These are phyloP conservation scores for Smittium culicis DNA, from an alignment of 371 early-diverging fungal genomes.

Conservation along the genomic window DNA sequence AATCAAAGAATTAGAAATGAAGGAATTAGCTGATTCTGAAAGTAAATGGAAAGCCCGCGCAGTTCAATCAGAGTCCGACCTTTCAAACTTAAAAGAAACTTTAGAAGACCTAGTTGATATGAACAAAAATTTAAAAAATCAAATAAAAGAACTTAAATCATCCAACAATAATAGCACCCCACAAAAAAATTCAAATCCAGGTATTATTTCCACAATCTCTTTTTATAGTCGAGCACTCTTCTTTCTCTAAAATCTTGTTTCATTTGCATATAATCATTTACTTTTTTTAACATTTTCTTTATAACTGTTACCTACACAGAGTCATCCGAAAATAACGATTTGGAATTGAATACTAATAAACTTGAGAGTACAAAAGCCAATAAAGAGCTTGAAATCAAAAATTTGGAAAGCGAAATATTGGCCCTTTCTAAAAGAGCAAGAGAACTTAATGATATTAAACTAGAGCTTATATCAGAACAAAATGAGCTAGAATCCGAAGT, in stretches of 20 bases:
- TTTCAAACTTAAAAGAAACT: neutral
- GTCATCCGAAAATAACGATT: no score
- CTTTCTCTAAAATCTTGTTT: no score
- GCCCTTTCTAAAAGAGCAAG: neutral
- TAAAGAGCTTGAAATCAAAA: neutral
- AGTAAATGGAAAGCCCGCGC: neutral
- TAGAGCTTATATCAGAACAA: neutral
- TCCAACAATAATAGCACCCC: no score
- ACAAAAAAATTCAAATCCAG: no score
- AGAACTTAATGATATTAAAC: neutral
- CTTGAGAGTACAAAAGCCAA: no score
- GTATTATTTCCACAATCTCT: no score
- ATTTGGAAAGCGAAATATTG: neutral
- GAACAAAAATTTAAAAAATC: neutral
- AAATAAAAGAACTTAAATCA: neutral
- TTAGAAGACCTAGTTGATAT: neutral
- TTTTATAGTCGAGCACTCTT: no score
- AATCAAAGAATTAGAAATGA: neutral
- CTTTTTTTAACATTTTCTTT: no score
- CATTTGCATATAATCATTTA: no score
- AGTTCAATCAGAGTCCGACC: neutral
- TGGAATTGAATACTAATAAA: no score
- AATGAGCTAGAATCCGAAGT: neutral
- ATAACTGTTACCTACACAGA: no score
- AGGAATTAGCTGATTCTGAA: neutral